Percentiles rank a stretch among this genome's conserved stretches.
phyloP scores from a whole-genome alignment of 768 basidiomycete genomes.

The Hygrocybe coccinea region DNA sequence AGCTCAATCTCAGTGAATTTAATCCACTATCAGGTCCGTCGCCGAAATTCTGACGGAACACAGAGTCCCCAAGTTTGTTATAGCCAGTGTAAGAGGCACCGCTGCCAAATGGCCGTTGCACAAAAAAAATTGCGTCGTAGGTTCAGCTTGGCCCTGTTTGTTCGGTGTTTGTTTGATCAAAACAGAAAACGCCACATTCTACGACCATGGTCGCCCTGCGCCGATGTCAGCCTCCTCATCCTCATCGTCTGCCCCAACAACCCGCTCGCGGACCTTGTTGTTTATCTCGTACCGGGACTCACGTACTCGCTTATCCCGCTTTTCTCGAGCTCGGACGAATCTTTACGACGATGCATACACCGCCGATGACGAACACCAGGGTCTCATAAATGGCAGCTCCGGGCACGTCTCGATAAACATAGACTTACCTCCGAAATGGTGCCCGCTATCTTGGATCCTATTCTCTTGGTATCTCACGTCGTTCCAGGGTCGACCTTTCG shows the following conservation, averaged over 20 bases:
- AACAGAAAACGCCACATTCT: background rate
- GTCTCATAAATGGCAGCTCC: constrained; percentile 45
- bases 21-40: background rate
- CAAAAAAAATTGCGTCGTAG: no score
- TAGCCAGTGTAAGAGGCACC: background rate
- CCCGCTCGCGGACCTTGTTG: constrained; percentile 84
- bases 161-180: background rate
- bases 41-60: background rate
- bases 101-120: no score
- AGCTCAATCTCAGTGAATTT: constrained; percentile 1
- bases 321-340: constrained; percentile 36
- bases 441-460: constrained; percentile 14
- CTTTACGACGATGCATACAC: constrained; percentile 46
- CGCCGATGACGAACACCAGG: constrained; percentile 59
- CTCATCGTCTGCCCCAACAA: constrained; percentile 40
- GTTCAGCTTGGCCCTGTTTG: background rate
- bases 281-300: constrained; percentile 94
- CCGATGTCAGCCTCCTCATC: constrained; percentile 19
- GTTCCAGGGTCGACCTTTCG: constrained; percentile 80
- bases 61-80: background rate
- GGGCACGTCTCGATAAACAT: constrained; percentile 48
- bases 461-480: constrained; percentile 18
- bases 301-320: constrained; percentile 41
- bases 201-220: background rate
- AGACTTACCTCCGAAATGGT: constrained; percentile 88